Evolutionary conservation across 129 eudicot species (phyloP), one percentile per base, ranked within the genome.

Genomic region (Apium graveolens): DNA sequence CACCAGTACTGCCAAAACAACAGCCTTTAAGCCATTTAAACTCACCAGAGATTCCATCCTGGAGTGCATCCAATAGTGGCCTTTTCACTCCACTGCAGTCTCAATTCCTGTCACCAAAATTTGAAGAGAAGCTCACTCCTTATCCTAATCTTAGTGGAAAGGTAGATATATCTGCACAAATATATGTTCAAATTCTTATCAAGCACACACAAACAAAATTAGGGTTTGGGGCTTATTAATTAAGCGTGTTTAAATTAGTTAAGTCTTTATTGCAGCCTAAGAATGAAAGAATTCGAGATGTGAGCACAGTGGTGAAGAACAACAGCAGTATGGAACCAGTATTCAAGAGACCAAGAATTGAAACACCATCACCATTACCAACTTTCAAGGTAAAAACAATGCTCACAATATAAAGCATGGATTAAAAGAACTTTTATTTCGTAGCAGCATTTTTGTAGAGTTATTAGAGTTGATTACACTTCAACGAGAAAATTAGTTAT

Each of bases 321-420:
- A 82, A 49, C 31, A 68, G 73, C 18, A 74, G 41, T 44, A 26
- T 49, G 41, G 93, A 91, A 79, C 86, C 91, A 12, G 79, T 80
- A 75, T 79, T 87, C 55, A 95, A 95, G 70, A 86, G 96, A 65
- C 86, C 91, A 35, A 84, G 98, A 73, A 82, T 95, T 3, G 90
- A 88, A 81, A 91, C 98, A 14, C 98, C 98, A 63, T 94, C 98
- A 21, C 90, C 97, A 63, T 75, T 95, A 65, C 98, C 98, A 53
- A 91, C 98, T 34, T 95, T 95, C 77, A 95, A 90, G 98, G 98
- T 95, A 82, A 71, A 24, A 32, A 3, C 37, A 4, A 32, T 43
- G 3, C 18, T 24, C 53, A 12, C 29, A 24, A 43, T 83, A 78
- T 80, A 32, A 34, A 38, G n/a, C 13, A 55, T 77, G 38, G 29